These are phyloP conservation scores for Calonectria pseudoreteaudii DNA, from an alignment of 2,329 filamentous ascomycete genomes.

Conservation along the genomic window DNA sequence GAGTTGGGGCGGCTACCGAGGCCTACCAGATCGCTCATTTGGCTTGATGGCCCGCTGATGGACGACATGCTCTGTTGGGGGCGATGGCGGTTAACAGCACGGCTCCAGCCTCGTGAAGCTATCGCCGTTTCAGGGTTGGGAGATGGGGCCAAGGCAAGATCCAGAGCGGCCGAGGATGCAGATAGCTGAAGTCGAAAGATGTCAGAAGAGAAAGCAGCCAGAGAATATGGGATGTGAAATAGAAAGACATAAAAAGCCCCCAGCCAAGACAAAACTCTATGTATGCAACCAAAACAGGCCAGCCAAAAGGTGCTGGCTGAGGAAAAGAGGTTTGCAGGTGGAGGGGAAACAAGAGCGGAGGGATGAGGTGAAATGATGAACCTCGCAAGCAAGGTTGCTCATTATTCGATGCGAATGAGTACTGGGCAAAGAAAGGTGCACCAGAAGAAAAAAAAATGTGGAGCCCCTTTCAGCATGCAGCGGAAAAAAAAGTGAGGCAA, in stretches of 20 bases:
- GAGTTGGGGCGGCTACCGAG: slow-evolving; percentile 62
- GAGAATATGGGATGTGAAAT: slow-evolving; percentile 16
- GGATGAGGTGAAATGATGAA: slow-evolving; percentile 22
- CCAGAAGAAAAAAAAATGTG: slow-evolving; percentile 34
- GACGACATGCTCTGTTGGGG: slow-evolving; percentile 70
- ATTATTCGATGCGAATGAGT: slow-evolving; percentile 20
- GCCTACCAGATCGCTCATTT: slow-evolving; percentile 58
- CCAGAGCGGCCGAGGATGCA: slow-evolving; percentile 82
- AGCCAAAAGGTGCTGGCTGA: background rate
- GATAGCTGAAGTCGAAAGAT: slow-evolving; percentile 69
- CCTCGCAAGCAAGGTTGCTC: background rate
- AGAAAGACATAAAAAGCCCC: slow-evolving; percentile 5
- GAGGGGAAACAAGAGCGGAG: slow-evolving; percentile 8
- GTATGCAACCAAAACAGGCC: slow-evolving; percentile 3
- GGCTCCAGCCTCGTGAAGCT: slow-evolving; percentile 66
- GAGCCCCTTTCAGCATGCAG: slow-evolving; percentile 30
- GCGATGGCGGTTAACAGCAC: slow-evolving; percentile 74
- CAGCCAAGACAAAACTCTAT: background rate
- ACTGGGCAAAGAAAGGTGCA: slow-evolving; percentile 33
- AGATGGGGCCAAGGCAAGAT: slow-evolving; percentile 79
- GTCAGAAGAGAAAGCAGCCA: slow-evolving; percentile 49
- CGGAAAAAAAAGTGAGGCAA: slow-evolving; percentile 21
- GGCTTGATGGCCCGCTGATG: slow-evolving; percentile 55
- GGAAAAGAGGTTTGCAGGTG: slow-evolving; percentile 5
- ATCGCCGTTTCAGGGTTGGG: slow-evolving; percentile 67